Evolutionary conservation across 352 stramenopile species (phyloP).

Genomic region (Phytophthora agathidicida): DNA sequence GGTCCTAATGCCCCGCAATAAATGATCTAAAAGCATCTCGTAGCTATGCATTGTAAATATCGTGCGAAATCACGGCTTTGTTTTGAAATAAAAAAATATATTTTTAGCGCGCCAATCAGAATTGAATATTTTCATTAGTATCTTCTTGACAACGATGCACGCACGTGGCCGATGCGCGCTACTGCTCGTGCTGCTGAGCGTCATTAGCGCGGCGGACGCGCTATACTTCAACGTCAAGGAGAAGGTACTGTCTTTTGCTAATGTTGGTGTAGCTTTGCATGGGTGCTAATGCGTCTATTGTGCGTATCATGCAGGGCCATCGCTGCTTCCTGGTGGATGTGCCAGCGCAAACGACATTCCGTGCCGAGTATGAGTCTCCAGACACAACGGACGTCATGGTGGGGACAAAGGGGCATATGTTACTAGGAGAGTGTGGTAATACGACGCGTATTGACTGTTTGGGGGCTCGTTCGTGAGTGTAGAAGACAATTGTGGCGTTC

Average conservation of each 20-base stretch:
- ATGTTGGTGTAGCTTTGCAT: not conserved
- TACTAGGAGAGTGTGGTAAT: not conserved
- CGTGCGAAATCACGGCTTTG: no score
- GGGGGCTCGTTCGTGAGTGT: not conserved
- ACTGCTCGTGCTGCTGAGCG: constrained; percentile 34
- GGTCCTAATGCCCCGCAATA: no score
- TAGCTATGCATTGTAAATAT: no score
- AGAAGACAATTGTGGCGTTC: constrained; percentile 72
- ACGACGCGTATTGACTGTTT: not conserved
- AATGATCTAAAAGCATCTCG: no score
- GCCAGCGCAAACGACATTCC: constrained; percentile 75
- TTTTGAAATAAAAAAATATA: no score
- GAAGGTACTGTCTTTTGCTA: constrained; percentile 35
- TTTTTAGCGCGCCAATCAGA: no score
- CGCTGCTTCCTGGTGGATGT: constrained; percentile 85
- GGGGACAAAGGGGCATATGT: not conserved
- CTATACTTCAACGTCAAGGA: constrained; percentile 71
- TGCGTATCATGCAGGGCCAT: constrained; percentile 41
- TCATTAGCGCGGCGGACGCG: constrained; percentile 25
- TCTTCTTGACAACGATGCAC: no score
- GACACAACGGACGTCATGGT: constrained; percentile 83
- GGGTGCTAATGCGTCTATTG: not conserved
- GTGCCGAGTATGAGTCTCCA: constrained; percentile 85
- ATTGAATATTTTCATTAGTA: no score
- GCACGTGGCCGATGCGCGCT: not conserved